phyloP scores from a whole-genome alignment of 1,284 basidiomycete species.

The Ceratobasidium sp. region DNA sequence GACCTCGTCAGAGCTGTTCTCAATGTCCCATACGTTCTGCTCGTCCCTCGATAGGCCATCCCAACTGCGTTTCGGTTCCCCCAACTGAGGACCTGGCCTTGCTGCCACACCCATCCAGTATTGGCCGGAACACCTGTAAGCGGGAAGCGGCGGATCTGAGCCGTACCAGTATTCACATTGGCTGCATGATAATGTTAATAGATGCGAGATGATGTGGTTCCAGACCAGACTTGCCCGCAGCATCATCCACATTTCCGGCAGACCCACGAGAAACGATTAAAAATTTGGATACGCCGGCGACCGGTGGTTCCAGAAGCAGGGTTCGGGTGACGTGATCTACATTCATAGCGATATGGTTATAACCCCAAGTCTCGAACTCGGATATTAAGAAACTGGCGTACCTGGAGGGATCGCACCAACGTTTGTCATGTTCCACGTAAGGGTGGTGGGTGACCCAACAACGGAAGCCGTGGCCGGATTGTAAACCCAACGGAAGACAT shows the following conservation, averaged over 20 bases:
- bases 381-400: neutral
- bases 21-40: slow-evolving; percentile 59
- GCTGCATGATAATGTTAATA: neutral
- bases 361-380: neutral
- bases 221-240: slow-evolving; percentile 57
- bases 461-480: slow-evolving; percentile 45
- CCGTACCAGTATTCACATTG: slow-evolving; percentile 58
- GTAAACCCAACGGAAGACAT: slow-evolving; percentile 33
- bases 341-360: slow-evolving; percentile 54
- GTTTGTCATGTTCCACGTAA: slow-evolving; percentile 59
- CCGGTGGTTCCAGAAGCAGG: slow-evolving; percentile 57
- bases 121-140: slow-evolving; percentile 9
- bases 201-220: no score
- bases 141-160: slow-evolving; percentile 59
- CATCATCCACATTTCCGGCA: slow-evolving; percentile 62
- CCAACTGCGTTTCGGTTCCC: slow-evolving; percentile 64
- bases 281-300: slow-evolving; percentile 29
- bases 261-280: slow-evolving; percentile 58
- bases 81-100: slow-evolving; percentile 60
- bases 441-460: slow-evolving; percentile 45
- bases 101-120: slow-evolving; percentile 53
- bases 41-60: slow-evolving; percentile 57
- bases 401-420: slow-evolving; percentile 58
- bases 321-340: slow-evolving; percentile 59
- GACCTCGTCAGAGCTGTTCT: slow-evolving; percentile 59